phyloP scores from a whole-genome alignment of 192 early-diverging fungal species.

The Gryganskiella cystojenkinii region DNA sequence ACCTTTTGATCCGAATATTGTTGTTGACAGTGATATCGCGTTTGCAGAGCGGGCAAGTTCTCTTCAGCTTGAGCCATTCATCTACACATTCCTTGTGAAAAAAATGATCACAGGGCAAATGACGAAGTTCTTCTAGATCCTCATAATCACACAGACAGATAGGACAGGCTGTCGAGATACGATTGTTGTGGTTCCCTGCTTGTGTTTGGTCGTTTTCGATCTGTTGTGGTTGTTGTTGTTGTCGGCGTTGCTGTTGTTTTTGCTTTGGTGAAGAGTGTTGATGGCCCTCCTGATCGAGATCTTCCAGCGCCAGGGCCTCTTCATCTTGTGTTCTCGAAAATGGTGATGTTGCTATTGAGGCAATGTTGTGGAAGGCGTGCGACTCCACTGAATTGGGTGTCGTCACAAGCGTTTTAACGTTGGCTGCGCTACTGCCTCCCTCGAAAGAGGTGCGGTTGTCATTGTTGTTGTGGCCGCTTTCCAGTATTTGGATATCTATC shows the following conservation, averaged over 20 bases:
- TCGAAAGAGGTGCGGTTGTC: too few species aligned
- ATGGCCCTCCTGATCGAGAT: background rate
- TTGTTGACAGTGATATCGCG: constrained; percentile 55
- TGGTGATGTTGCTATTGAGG: too few species aligned
- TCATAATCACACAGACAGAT: constrained; percentile 85
- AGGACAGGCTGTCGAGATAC: constrained; percentile 64
- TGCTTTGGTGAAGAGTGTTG: background rate
- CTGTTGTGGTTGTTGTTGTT: too few species aligned
- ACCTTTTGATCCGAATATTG: constrained; percentile 9
- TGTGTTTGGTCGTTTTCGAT: too few species aligned
- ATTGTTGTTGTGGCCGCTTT: too few species aligned
- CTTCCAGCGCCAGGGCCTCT: background rate
- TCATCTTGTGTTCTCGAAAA: background rate
- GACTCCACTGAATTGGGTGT: too few species aligned
- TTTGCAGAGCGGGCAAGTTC: constrained; percentile 82
- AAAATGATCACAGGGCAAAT: constrained; percentile 79
- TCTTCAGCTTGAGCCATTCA: constrained; percentile 84
- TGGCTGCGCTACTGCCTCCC: too few species aligned
- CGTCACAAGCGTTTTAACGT: too few species aligned
- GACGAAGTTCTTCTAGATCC: constrained; percentile 75
- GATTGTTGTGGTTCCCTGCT: background rate
- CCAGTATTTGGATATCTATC: background rate
- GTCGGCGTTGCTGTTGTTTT: too few species aligned
- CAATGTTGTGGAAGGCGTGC: background rate
- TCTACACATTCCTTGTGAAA: constrained; percentile 87